phyloP scores from a whole-genome alignment of 2,329 filamentous ascomycete species.

The Dissoconium aciculare region DNA sequence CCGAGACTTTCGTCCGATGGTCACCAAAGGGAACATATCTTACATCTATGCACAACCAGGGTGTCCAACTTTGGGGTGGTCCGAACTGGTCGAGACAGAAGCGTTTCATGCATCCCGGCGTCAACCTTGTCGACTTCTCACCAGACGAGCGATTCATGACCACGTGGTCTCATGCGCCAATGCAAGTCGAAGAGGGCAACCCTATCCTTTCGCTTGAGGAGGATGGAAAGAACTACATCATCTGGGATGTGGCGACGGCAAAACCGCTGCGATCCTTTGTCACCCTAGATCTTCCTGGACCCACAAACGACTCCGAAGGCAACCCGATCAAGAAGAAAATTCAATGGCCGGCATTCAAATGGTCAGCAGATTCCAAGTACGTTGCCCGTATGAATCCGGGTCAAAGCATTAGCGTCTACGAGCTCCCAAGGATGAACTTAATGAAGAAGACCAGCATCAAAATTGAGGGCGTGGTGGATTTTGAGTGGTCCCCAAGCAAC shows the following conservation, averaged over 20 bases:
- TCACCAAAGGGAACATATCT: constrained; percentile 88
- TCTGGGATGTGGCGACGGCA: constrained; percentile 87
- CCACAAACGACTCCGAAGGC: constrained; percentile 44
- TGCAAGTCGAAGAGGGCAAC: constrained; percentile 80
- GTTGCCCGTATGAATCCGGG: constrained; percentile 82
- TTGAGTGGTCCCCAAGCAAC: constrained; percentile 87
- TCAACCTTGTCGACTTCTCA: constrained; percentile 93
- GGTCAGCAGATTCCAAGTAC: constrained; percentile 95
- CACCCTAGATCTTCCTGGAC: constrained; percentile 64
- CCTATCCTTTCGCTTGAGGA: constrained; percentile 64
- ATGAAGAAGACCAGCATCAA: constrained; percentile 87
- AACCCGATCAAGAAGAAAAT: constrained; percentile 73
- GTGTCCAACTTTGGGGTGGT: constrained; percentile 95
- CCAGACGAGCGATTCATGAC: constrained; percentile 84
- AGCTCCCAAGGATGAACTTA: constrained; percentile 75
- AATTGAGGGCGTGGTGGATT: constrained; percentile 92
- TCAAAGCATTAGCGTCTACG: constrained; percentile 80
- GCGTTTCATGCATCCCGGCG: constrained; percentile 86
- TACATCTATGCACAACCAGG: constrained; percentile 86
- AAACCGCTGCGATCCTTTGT: constrained; percentile 87
- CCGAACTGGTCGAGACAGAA: constrained; percentile 77
- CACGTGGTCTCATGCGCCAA: constrained; percentile 91
- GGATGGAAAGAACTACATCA: constrained; percentile 97
- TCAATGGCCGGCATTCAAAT: constrained; percentile 98
- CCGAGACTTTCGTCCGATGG: constrained; percentile 96